Evolutionary conservation across 345 rosid species (phyloP).

Genomic region (Punica granatum): DNA sequence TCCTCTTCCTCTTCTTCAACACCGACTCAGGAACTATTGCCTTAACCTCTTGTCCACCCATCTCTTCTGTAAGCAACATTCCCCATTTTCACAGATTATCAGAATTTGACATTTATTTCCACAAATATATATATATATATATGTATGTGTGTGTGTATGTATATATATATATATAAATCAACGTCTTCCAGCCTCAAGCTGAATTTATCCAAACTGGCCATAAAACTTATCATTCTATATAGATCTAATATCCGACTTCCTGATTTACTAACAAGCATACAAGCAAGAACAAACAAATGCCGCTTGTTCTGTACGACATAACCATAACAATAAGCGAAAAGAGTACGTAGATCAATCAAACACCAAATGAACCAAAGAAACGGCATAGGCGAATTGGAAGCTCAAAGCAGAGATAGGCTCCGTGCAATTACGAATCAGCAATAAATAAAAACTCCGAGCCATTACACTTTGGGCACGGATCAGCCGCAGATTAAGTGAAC

Average conservation of each 20-base stretch:
- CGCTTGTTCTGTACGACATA: background rate
- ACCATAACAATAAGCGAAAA: background rate
- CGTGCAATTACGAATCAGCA: background rate
- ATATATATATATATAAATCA: no score
- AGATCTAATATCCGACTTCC: background rate
- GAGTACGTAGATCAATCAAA: background rate
- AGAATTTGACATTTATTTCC: background rate
- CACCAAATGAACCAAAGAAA: background rate
- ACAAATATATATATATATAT: background rate
- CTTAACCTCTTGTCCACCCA: constrained; percentile 41
- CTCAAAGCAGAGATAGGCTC: background rate
- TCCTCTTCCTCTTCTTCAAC: constrained; percentile 63
- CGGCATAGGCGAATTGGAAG: background rate
- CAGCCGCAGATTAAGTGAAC: background rate
- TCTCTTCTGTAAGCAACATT: constrained; percentile 15
- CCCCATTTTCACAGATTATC: no score
- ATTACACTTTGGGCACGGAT: background rate
- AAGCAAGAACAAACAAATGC: background rate
- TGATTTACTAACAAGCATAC: background rate
- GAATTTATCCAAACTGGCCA: background rate
- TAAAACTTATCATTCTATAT: background rate
- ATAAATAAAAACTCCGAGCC: background rate
- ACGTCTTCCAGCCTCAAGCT: background rate
- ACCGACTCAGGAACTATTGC: constrained; percentile 51
- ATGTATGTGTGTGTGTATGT: background rate